Evolutionary conservation across 805 yeast species (phyloP), one percentile per base, ranked within the genome.

Genomic region (Candida vartiovaarae): DNA sequence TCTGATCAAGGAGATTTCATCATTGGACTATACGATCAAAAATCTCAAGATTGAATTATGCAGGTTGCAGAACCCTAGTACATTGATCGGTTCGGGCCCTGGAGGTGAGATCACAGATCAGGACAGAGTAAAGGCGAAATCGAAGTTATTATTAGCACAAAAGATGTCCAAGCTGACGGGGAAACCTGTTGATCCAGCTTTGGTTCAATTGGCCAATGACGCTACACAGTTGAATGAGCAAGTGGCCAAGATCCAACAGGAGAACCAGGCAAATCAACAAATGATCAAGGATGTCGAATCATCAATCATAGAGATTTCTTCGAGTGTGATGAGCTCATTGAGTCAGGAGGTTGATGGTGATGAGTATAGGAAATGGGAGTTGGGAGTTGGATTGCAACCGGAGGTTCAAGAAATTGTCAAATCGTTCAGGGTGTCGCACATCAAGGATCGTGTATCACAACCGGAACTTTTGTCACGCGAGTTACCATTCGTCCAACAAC

Each of bases 111-210:
- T 88, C 8, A 89, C 96, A 3, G 96, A 86, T 25, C 64, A 76
- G 6, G 97, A 90, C 59, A 75, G 84, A 46, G 75, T 84, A 44
- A 84, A 84, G 54, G 90, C 90, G 36, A 81, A 77, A 52, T 80
- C 87, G 36, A 82, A 84, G 58, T 90, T 90, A 34, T 65, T 80
- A 45, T 70, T 93, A 52, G 80, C 81, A 49, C 83, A 88, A 32
- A 76, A 95, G 49, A 89, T 91, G 95, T 95, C 96, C 24, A 87
- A 91, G 10, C 71, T 91, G 53, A 90, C 97, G 0, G 96, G 96
- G 1, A 83, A 80, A 55, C 70, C 78, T 10, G 63, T 74, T 6
- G 71, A 74, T 24, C 56, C 59, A 4, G 51, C 41, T 11, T 35
- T 54, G 33, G 66, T 66, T 26, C 62, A 64, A 36, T 71, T 70